These are phyloP conservation scores for Rubia peregrina DNA, from an alignment of 305 asterid species.

Conservation along the genomic window DNA sequence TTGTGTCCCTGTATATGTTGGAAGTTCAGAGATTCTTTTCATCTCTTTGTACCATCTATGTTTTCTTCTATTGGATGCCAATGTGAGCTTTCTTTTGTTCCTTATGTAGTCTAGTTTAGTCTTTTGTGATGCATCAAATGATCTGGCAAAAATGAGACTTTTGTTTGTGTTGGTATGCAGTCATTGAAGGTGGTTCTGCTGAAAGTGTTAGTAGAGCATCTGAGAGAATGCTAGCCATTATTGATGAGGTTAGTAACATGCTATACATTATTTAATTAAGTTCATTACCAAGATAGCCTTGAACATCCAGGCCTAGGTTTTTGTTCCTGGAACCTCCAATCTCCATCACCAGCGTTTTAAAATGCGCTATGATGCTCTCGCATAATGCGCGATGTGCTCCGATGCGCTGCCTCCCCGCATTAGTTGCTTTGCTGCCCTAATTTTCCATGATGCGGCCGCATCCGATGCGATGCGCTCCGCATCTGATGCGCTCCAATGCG, in stretches of 20 bases:
- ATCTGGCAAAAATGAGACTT: background rate
- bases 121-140: background rate
- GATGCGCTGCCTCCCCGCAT: too few relatives aligned
- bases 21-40: background rate
- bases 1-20: background rate
- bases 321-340: conserved; percentile 6
- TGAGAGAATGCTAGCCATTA: conserved; percentile 41
- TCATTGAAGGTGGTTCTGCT: conserved; percentile 64
- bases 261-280: background rate
- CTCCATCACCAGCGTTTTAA: too few relatives aligned
- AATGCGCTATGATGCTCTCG: too few relatives aligned
- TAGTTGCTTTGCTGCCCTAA: too few relatives aligned
- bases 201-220: conserved; percentile 70
- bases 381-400: too few relatives aligned
- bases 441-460: too few relatives aligned
- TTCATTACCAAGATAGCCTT: background rate
- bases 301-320: background rate
- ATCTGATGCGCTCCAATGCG: too few relatives aligned
- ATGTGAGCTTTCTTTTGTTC: background rate
- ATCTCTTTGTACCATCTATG: background rate
- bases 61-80: background rate
- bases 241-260: conserved; percentile 53
- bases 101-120: background rate
- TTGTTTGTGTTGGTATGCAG: conserved; percentile 35
- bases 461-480: too few relatives aligned